Evolutionary conservation across 179 eudicot genomes (phyloP).

Genomic region (Spergularia azorica): DNA sequence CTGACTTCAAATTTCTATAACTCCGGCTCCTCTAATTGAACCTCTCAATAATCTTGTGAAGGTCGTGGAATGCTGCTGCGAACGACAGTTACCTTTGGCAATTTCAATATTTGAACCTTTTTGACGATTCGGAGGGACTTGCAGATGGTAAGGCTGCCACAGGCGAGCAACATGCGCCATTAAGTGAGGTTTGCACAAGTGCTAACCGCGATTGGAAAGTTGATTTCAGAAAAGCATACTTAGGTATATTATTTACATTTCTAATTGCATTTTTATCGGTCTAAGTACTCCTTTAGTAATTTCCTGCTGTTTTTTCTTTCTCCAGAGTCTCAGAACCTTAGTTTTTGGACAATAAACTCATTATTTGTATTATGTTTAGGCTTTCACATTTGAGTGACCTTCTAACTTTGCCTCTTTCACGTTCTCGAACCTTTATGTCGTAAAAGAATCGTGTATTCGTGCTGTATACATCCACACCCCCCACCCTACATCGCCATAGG

Average conservation of each 20-base stretch:
- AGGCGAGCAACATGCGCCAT: conserved; percentile 12
- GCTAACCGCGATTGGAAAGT: conserved; percentile 47
- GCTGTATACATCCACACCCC: too few species aligned
- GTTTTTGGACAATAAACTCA: neutral
- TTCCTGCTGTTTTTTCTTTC: neutral
- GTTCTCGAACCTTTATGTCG: too few species aligned
- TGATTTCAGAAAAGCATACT: conserved; percentile 49
- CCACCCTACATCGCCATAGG: too few species aligned
- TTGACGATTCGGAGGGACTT: conserved; percentile 34
- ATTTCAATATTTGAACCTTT: conserved; percentile 43
- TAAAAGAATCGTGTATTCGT: too few species aligned
- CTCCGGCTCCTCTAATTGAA: neutral
- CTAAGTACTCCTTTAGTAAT: neutral
- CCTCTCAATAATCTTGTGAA: conserved; percentile 28
- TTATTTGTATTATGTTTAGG: neutral
- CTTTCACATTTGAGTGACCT: neutral
- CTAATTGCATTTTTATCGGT: neutral
- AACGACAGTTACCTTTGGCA: conserved; percentile 70
- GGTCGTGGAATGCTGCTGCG: conserved; percentile 82
- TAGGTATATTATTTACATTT: conserved; percentile 39
- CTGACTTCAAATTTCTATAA: neutral
- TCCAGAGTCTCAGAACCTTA: neutral
- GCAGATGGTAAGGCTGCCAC: conserved; percentile 23
- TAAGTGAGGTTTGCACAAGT: conserved; percentile 24
- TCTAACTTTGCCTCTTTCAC: neutral